These are phyloP conservation scores for Phytopythium helicoides DNA, from an alignment of 352 stramenopile genomes.

Conservation along the genomic window DNA sequence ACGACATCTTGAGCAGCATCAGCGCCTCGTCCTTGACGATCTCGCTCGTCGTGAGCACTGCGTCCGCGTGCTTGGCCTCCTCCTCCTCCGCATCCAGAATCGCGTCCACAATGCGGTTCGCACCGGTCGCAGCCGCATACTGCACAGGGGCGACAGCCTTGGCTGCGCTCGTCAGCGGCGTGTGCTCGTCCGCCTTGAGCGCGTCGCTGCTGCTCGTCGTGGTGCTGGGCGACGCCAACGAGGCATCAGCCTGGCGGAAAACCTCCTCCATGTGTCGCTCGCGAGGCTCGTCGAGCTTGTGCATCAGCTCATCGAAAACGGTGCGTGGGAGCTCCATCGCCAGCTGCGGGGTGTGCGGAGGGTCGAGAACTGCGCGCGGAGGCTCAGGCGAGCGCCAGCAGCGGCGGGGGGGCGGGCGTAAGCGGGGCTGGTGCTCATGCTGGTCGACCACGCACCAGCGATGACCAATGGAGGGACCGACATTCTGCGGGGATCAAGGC, in stretches of 20 bases:
- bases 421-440: no score
- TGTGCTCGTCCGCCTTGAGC: slow-evolving; percentile 6
- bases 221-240: not conserved
- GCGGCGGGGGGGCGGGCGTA: no score
- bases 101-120: slow-evolving; percentile 19
- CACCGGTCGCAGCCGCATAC: not conserved
- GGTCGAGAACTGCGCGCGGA: no score
- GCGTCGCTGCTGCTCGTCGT: slow-evolving; percentile 6
- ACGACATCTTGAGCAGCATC: slow-evolving; percentile 25
- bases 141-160: not conserved
- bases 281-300: slow-evolving; percentile 42
- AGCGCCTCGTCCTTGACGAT: slow-evolving; percentile 38
- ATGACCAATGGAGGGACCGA: no score
- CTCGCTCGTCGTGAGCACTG: slow-evolving; percentile 19
- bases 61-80: slow-evolving; percentile 16
- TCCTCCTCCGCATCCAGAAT: slow-evolving; percentile 37
- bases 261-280: slow-evolving; percentile 26
- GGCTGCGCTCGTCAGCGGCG: slow-evolving; percentile 15
- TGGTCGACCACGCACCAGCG: no score
- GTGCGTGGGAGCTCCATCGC: slow-evolving; percentile 45
- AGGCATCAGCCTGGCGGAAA: slow-evolving; percentile 5
- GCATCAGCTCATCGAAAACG: slow-evolving; percentile 48
- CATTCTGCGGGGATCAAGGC: no score
- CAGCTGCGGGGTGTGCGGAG: not conserved
- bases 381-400: no score